Evolutionary conservation across 441 rosid species (phyloP).

Genomic region (Gossypium trilobum): DNA sequence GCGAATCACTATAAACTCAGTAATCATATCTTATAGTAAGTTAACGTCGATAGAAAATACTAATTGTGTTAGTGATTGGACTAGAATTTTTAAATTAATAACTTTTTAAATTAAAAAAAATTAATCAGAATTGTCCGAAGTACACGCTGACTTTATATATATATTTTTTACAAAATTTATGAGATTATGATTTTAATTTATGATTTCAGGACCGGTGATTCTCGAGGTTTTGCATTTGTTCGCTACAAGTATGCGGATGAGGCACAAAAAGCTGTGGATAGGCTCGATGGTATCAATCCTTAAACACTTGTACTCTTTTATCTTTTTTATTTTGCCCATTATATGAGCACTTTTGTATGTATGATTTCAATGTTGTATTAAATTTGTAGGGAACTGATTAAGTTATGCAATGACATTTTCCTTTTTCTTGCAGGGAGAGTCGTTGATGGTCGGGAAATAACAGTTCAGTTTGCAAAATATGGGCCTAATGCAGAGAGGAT

Average conservation of each 20-base stretch:
- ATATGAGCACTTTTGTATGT: background rate
- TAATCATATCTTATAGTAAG: no score
- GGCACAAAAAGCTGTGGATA: slow-evolving; percentile 69
- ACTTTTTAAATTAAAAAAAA: no score
- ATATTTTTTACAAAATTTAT: background rate
- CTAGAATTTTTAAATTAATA: no score
- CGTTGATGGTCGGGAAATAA: slow-evolving; percentile 68
- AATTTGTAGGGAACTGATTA: background rate
- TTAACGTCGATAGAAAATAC: no score
- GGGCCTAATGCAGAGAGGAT: slow-evolving; percentile 70
- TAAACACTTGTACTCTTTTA: background rate
- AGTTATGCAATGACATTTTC: background rate
- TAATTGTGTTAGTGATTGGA: no score
- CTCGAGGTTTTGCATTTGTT: slow-evolving; percentile 72
- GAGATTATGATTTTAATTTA: background rate
- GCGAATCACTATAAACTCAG: no score
- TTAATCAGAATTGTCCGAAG: no score
- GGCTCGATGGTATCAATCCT: slow-evolving; percentile 47
- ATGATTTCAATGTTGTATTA: background rate
- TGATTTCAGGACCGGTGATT: slow-evolving; percentile 56
- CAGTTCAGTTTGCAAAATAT: slow-evolving; percentile 66
- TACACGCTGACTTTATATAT: no score
- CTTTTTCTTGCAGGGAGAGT: slow-evolving; percentile 39
- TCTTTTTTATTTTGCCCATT: background rate
- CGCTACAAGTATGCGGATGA: slow-evolving; percentile 66